Base-by-base conservation (phyloP, 192 early-diverging fungal species). In the Backusella sp. region DNA sequence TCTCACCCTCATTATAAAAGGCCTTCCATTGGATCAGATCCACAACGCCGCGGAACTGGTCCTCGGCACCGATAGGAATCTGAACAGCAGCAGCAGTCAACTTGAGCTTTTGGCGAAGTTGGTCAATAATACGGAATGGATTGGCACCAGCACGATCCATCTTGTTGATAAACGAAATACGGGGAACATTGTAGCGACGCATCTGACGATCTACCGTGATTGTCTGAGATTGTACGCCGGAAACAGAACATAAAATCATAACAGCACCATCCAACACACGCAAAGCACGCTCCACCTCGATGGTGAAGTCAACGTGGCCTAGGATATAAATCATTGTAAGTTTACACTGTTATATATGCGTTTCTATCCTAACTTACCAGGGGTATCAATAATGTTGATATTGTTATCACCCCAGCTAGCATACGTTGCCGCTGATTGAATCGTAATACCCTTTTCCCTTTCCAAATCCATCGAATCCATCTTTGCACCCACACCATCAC, bases 391-490 rank as follows among this genome's bases (percentile, higher is more conserved):
- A 73, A 95, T 94, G 79, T 94, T 94, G 41, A 95, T 87, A 76
- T 93, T 93, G 71, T 89, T 89, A 70, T 91, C 87, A 72, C 87
- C 88, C 94, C 94, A 95, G 59, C 86, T 82, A n/a, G 90, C 89
- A 82, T 92, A 94, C 17, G 94, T 95, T 28, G 94, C 93, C n/a
- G 94, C 94, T 39, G 91, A 92, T 84, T 94, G 92, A 76, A 95
- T 95, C 34, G 94, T 95, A 76, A 95, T 95, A 37, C 94, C 94
- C 84, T 93, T 92, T 83, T 99, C 98, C 74, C 96, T 89, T 87
- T 98, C 98, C 26, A 98, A 88, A 32, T 98, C 96, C 98, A 99
- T 99, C 42, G 95, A 97, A 86, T 99, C 98, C 98, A 99, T 99
- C 79, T 96, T 98, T 14, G 98, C 98, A 69, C 96, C 98, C 44